Conservation (phyloP, 257 asterid genomes). For the Nicotiana tabacum region DNA sequence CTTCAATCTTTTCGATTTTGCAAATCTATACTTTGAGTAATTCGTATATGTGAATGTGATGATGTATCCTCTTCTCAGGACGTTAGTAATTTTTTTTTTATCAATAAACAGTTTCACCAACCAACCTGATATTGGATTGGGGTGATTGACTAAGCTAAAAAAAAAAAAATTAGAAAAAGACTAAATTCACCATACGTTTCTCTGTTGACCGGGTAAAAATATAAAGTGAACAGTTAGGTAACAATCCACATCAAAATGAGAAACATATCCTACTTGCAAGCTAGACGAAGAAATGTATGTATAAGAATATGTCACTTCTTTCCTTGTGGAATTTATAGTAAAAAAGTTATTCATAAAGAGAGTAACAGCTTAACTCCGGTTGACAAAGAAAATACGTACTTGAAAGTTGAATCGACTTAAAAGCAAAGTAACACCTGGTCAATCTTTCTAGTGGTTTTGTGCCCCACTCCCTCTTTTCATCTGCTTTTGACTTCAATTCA, state of each 20-base stretch:
- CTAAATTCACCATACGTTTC: neutral
- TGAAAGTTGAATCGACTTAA: constrained; percentile 5
- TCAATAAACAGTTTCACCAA: neutral
- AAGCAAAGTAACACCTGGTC: neutral
- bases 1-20: too few relatives aligned
- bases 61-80: neutral
- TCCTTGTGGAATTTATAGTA: neutral
- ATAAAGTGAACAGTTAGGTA: constrained; percentile 8
- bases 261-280: neutral
- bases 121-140: neutral
- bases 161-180: neutral
- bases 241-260: constrained; percentile 11
- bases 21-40: too few relatives aligned
- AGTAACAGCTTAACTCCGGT: neutral
- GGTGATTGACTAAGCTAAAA: neutral
- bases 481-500: constrained; percentile 16
- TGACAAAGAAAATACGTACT: constrained; percentile 7
- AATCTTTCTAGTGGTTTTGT: constrained; percentile 3
- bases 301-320: neutral
- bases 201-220: neutral
- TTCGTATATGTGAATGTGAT: neutral
- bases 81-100: neutral
- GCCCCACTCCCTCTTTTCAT: neutral
- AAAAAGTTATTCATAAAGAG: neutral
- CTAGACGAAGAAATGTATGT: neutral